These are phyloP conservation scores for Crucihimalaya himalaica DNA, from an alignment of 345 rosid genomes.

Conservation along the genomic window DNA sequence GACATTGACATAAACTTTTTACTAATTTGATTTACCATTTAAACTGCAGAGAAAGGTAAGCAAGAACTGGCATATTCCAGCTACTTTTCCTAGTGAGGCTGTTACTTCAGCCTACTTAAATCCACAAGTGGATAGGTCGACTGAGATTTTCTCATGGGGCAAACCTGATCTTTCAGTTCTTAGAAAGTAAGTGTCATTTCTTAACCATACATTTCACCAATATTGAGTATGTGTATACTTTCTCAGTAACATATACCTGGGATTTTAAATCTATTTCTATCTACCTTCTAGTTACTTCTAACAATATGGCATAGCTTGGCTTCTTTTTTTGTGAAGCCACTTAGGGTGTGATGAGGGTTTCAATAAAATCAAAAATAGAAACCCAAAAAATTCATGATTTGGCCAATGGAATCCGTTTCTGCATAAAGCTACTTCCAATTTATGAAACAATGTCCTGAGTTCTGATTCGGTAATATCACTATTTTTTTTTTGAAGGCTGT, in stretches of 20 bases:
- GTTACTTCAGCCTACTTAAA: constrained; percentile 74
- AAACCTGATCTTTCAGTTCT: constrained; percentile 84
- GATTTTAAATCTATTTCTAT: neutral
- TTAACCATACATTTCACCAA: neutral
- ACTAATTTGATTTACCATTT: constrained; percentile 8
- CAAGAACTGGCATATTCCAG: constrained; percentile 97
- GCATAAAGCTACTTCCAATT: neutral
- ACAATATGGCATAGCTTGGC: constrained; percentile 9
- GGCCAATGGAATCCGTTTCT: neutral
- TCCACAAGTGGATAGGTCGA: constrained; percentile 94
- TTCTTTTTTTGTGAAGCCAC: neutral
- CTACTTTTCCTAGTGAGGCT: constrained; percentile 85
- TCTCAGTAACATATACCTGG: constrained; percentile 7
- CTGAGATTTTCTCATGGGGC: constrained; percentile 92
- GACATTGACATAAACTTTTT: neutral
- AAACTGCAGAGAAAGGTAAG: constrained; percentile 87
- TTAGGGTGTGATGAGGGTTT: constrained; percentile 5
- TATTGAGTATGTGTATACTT: constrained; percentile 1
- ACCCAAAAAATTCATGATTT: neutral
- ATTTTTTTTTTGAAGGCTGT: constrained; percentile 57
- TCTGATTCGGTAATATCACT: constrained; percentile 3
- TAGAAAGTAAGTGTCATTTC: constrained; percentile 58
- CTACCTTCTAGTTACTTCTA: neutral
- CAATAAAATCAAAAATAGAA: neutral
- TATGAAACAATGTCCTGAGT: neutral